Base-by-base conservation (phyloP, 352 stramenopile genomes). In the Phytophthora pini region DNA sequence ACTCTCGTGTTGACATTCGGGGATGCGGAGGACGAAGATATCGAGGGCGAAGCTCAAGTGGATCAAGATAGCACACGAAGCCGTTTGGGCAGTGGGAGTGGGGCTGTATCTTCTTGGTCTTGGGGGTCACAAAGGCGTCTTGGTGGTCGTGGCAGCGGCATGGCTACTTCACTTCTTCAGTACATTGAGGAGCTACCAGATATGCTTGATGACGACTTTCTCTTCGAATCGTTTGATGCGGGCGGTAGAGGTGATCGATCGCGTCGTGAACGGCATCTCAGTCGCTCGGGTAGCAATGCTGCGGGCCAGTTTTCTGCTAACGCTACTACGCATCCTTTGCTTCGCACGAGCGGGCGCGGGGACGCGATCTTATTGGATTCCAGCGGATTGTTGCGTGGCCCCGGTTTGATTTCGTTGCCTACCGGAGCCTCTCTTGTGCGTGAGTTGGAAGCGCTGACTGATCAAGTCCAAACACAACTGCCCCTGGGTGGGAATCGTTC, bases 391-490 rank as follows among this genome's bases (percentile, higher is more conserved):
- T 36, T 76, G 36, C 71, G 62, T 34, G 70, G 61, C 17, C 31
- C 67, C 32, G 55, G 58, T 20, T 75, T 82, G 7, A 40, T 87
- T 34, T 72, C 80, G 0, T 49, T 94, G 4, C 79, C 86, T 34
- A 80, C 84, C 8, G 84, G 90, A 54, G 89, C 85, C 1, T 88
- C 85, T 5, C 72, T 94, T 22, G 73, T 94, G 51, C 82, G 82
- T 13, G 86, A 94, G 52, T 65, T 94, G 7, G 81, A 92, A 61
- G 86, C 90, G 41, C 47, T 92, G 40, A 89, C 84, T 0, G 81
- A 91, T 9, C 86, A 94, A 51, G 86, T 92, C 27, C 86, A 94
- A 53, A 90, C 65, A 24, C 85, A 93, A 45, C 29, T 90, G 5
- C 76, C 81, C 9, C 45, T 74, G 27, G 55, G 46, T 43, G 68